These are phyloP conservation scores for Arthromyces matolae DNA, from an alignment of 768 basidiomycete species.

Conservation along the genomic window DNA sequence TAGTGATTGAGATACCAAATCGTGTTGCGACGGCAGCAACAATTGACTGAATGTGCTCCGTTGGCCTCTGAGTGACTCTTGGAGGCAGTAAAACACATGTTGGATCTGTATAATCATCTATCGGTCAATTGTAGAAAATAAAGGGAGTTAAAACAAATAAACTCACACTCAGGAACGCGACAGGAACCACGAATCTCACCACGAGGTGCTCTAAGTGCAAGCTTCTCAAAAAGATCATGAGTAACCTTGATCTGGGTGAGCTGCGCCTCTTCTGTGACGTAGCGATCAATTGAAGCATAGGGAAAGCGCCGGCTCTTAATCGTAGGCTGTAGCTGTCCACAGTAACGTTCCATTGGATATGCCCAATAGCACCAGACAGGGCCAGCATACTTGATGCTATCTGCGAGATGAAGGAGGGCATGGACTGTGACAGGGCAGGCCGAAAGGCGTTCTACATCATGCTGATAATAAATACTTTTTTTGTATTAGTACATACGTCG, in stretches of 20 bases:
- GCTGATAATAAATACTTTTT: slow-evolving; percentile 27
- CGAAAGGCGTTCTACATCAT: slow-evolving; percentile 17
- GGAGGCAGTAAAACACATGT: slow-evolving; percentile 26
- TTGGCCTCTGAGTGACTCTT: background rate
- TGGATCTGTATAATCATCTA: slow-evolving; percentile 17
- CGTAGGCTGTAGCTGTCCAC: slow-evolving; percentile 23
- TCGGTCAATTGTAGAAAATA: too few relatives aligned
- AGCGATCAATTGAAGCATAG: slow-evolving; percentile 12
- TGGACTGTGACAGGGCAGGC: slow-evolving; percentile 31
- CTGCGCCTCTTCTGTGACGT: slow-evolving; percentile 14
- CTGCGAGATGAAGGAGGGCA: slow-evolving; percentile 30
- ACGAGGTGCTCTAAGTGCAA: background rate
- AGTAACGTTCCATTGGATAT: slow-evolving; percentile 36
- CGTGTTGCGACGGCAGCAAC: slow-evolving; percentile 10
- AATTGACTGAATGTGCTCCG: slow-evolving; percentile 10
- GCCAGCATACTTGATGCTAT: slow-evolving; percentile 27
- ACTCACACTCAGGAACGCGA: background rate
- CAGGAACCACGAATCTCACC: background rate
- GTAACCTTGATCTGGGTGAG: slow-evolving; percentile 15
- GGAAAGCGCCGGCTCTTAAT: slow-evolving; percentile 26
- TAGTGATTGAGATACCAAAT: background rate
- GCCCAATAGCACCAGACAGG: slow-evolving; percentile 39
- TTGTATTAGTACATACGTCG: background rate
- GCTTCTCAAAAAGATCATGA: slow-evolving; percentile 11
- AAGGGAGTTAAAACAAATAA: too few relatives aligned